Evolutionary conservation across 2,329 filamentous ascomycete genomes (phyloP), one percentile per base, ranked within the genome.

Genomic region (Epichloe coenophiala): DNA sequence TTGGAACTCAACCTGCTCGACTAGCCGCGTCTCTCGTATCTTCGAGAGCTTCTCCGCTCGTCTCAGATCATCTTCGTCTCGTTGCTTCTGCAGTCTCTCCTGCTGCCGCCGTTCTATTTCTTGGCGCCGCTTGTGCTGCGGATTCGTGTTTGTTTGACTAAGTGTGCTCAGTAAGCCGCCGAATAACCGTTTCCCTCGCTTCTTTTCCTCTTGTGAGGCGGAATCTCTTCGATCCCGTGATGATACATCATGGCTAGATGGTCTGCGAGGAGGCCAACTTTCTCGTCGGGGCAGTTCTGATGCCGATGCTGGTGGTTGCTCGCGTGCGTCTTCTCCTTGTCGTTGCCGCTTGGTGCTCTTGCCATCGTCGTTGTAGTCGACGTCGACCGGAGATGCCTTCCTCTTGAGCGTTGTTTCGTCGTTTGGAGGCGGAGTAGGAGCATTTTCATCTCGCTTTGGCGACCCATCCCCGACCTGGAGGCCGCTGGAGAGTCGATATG

Each of bases 51-150:
- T 82, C 67, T 83, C 81, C 51, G 77, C 76, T 63, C 80, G 80
- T 58, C 79, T 71, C 65, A 81, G 80, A 56, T 83, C 80, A 56
- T 85, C 83, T 64, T 91, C 81, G 55, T 78, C 77, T 57, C 79
- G 81, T 64, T 90, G 85, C 60, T 82, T 74, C 64, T 83, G 80
- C 56, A 84, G 75, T 67, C 83, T 88, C 61, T 85, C 85, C 62
- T 86, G 80, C 66, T 90, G 88, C 58, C 83, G 83, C 66, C 80
- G 83, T 70, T 93, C 89, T 64, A 91, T 89, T 64, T 91, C 89
- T 54, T 77, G 78, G 51, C 86, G 82, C 59, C 80, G 81, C 67
- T 78, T 84, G 68, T 84, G 81, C 71, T 74, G 78, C 56, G 70
- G 74, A 70, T 63, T 74, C 57, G 73, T 77, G 62, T 76, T 76